These are phyloP conservation scores for Scedosporium boydii DNA, from an alignment of 2,329 filamentous ascomycete genomes.

Conservation along the genomic window DNA sequence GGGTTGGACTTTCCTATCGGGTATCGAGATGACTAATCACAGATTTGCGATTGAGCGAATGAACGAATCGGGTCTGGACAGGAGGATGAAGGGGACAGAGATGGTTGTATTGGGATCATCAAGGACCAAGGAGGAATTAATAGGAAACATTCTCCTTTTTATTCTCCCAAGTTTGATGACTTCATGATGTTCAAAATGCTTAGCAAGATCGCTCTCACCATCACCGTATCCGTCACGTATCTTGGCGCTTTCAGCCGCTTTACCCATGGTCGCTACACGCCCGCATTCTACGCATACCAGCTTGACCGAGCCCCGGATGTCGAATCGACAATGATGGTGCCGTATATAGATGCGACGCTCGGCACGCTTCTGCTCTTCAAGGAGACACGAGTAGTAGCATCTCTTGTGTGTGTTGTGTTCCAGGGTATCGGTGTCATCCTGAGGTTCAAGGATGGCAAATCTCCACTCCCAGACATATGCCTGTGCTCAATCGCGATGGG, in stretches of 20 bases:
- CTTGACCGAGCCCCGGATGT: slow-evolving; percentile 14
- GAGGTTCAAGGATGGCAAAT: background rate
- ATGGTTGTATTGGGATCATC: too few relatives aligned
- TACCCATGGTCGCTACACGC: slow-evolving; percentile 14
- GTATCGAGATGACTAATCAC: too few relatives aligned
- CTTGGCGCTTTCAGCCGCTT: slow-evolving; percentile 14
- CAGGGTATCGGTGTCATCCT: slow-evolving; percentile 9
- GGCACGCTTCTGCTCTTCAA: slow-evolving; percentile 7
- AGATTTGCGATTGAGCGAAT: too few relatives aligned
- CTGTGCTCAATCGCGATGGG: background rate
- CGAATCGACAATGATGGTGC: slow-evolving; percentile 11
- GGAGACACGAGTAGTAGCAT: slow-evolving; percentile 5
- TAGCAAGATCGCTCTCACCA: background rate
- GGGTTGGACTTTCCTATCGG: too few relatives aligned
- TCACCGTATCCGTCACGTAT: slow-evolving; percentile 6
- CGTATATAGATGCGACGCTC: slow-evolving; percentile 11
- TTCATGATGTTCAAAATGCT: background rate
- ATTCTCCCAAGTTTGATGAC: background rate
- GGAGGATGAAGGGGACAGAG: too few relatives aligned
- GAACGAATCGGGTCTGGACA: too few relatives aligned
- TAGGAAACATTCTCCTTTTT: too few relatives aligned
- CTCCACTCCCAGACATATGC: background rate
- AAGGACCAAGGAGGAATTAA: too few relatives aligned
- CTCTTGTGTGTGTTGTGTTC: slow-evolving; percentile 7
- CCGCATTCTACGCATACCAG: slow-evolving; percentile 15